Evolutionary conservation across 148 eudicot species (phyloP).

Genomic region (Nepenthes mirabilis): DNA sequence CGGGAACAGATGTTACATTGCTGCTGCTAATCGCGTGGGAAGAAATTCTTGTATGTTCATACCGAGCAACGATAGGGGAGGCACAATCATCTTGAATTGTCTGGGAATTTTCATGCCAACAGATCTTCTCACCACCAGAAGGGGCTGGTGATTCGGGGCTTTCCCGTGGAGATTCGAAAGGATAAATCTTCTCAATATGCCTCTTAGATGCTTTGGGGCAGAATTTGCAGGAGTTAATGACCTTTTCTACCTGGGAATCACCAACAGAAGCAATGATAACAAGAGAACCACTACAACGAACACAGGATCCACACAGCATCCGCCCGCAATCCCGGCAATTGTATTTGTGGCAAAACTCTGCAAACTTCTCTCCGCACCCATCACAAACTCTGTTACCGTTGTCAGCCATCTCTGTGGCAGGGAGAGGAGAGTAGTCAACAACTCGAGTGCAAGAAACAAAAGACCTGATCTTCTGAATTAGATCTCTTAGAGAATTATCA

Average conservation of each 20-base stretch:
- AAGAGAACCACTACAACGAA: slow-evolving; percentile 20
- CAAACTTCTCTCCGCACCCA: slow-evolving; percentile 22
- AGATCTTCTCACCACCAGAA: too few relatives aligned
- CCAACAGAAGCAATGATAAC: slow-evolving; percentile 16
- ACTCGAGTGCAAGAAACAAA: slow-evolving; percentile 16
- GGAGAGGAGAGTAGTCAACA: too few relatives aligned
- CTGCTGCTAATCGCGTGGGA: slow-evolving; percentile 5
- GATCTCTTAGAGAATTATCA: slow-evolving; percentile 39
- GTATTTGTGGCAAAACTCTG: slow-evolving; percentile 22
- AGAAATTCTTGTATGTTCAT: too few relatives aligned
- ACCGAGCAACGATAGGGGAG: too few relatives aligned
- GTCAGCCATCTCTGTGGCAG: not conserved
- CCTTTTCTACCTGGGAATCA: slow-evolving; percentile 14
- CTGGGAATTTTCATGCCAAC: too few relatives aligned
- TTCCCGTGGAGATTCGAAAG: slow-evolving; percentile 57
- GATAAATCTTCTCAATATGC: slow-evolving; percentile 51
- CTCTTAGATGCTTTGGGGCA: slow-evolving; percentile 36
- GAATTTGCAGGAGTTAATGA: slow-evolving; percentile 39
- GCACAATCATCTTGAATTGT: too few relatives aligned
- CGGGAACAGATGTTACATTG: slow-evolving; percentile 19
- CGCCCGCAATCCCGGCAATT: slow-evolving; percentile 44
- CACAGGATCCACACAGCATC: slow-evolving; percentile 50
- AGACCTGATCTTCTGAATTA: slow-evolving; percentile 46
- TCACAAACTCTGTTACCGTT: slow-evolving; percentile 10
- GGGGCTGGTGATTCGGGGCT: slow-evolving; percentile 43